phyloP scores from a whole-genome alignment of 441 rosid species.

The Aleurites moluccanus region DNA sequence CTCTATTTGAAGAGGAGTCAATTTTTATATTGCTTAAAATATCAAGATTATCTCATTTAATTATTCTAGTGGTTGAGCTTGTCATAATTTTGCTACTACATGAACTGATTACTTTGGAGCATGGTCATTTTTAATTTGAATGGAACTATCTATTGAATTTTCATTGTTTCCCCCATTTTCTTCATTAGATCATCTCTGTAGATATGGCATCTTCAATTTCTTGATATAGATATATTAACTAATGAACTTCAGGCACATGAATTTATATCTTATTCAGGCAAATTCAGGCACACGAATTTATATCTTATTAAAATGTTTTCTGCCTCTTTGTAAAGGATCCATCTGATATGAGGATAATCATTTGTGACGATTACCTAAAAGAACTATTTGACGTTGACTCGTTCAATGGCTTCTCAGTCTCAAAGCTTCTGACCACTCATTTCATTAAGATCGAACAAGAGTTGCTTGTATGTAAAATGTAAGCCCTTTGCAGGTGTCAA shows the following conservation, averaged over 20 bases:
- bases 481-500: slow-evolving; percentile 33
- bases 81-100: background rate
- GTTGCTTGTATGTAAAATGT: slow-evolving; percentile 22
- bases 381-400: slow-evolving; percentile 58
- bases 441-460: slow-evolving; percentile 53
- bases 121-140: background rate
- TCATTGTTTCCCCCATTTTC: background rate
- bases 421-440: slow-evolving; percentile 50
- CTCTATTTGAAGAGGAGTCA: background rate
- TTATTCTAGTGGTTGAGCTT: background rate
- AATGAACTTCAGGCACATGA: background rate
- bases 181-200: background rate
- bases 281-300: no score
- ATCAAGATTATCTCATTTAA: background rate
- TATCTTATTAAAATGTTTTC: slow-evolving; percentile 5
- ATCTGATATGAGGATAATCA: slow-evolving; percentile 40
- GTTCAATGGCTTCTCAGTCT: slow-evolving; percentile 43
- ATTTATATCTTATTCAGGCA: no score
- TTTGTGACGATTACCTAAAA: slow-evolving; percentile 45
- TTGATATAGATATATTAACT: background rate
- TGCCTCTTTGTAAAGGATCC: slow-evolving; percentile 36
- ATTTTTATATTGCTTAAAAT: background rate
- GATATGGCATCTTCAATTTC: background rate
- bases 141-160: background rate
- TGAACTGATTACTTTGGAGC: no score